Evolutionary conservation across 2,329 filamentous ascomycete genomes (phyloP), one percentile per base, ranked within the genome.

Genomic region (Emmonsiellopsis sp.): DNA sequence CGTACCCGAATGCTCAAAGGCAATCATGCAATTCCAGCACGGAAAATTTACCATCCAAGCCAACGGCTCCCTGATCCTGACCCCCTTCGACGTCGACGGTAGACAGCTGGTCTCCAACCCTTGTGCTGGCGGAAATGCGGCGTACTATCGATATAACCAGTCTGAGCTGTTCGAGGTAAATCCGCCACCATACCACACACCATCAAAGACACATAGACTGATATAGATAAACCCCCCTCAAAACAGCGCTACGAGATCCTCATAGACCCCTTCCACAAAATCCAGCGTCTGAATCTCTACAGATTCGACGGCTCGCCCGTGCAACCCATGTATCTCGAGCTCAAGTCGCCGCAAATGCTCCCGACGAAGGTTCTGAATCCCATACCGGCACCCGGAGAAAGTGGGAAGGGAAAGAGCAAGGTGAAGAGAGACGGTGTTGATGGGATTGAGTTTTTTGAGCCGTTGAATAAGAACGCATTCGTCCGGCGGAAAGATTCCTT

Each of bases 1-100:
- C 46, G 71, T 76, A 11, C 85, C 85, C 31, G 68, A 73, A 55
- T 88, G 85, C 61, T 80, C 83, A 1, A 74, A 76, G 52, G 82
- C 79, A 7, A 78, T 87, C 47, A 81, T 88, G 74, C 84, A 87
- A 70, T 89, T 81, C 77, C 85, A 89, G 65, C 85, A 89, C 64
- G 85, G 85, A 42, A 80, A 68, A 52, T 86, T 81, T 65, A 70
- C 72, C 5, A 71, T 82, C 59, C 71, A 76, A 43, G 61, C 70
- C 16, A 79, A 86, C 62, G 81, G 82, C 42, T 82, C 79, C 5
- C 68, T 89, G 26, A 67, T 68, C 5, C 70, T 87, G 49, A 76
- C 69, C 5, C 85, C 85, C 4, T 80, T 87, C 59, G 73, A 73
- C 16, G 78, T 82, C 2, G 85, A 89, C 63, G 85, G 85, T 15